Evolutionary conservation across 768 basidiomycete genomes (phyloP).

Genomic region (Leccinum disarticulatum): DNA sequence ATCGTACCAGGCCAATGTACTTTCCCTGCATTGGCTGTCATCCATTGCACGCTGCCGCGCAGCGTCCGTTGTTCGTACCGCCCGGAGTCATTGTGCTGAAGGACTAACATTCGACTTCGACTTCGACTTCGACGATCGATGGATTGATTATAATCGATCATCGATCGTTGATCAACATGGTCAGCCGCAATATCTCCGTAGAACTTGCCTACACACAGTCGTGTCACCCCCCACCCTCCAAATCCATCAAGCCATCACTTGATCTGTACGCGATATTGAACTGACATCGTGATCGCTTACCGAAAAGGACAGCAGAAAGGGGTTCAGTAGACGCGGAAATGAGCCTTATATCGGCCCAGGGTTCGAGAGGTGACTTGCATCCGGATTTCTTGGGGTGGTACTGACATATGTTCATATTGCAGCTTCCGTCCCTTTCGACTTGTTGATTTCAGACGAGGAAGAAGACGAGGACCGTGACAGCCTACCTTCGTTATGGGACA

Average conservation of each 20-base stretch:
- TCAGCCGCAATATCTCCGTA: neutral
- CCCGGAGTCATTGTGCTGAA: too few species aligned
- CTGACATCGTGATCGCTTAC: too few species aligned
- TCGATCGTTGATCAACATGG: neutral
- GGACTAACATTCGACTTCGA: too few species aligned
- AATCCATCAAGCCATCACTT: too few species aligned
- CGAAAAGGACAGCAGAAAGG: neutral
- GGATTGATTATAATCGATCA: too few species aligned
- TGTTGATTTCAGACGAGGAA: neutral
- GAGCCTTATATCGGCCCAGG: neutral
- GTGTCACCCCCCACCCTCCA: too few species aligned
- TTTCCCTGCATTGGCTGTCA: neutral
- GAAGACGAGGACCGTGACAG: neutral
- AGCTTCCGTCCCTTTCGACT: neutral
- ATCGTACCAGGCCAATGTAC: too few species aligned
- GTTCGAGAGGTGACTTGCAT: neutral
- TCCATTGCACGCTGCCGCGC: neutral
- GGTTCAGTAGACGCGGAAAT: neutral
- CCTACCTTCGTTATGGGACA: neutral
- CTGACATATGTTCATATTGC: neutral
- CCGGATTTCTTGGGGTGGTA: neutral
- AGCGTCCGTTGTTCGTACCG: too few species aligned
- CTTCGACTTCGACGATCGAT: neutral
- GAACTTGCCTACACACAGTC: neutral
- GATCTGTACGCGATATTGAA: too few species aligned